Evolutionary conservation across 805 yeast species (phyloP), one percentile per base, ranked within the genome.

Genomic region (Komagataella populi): DNA sequence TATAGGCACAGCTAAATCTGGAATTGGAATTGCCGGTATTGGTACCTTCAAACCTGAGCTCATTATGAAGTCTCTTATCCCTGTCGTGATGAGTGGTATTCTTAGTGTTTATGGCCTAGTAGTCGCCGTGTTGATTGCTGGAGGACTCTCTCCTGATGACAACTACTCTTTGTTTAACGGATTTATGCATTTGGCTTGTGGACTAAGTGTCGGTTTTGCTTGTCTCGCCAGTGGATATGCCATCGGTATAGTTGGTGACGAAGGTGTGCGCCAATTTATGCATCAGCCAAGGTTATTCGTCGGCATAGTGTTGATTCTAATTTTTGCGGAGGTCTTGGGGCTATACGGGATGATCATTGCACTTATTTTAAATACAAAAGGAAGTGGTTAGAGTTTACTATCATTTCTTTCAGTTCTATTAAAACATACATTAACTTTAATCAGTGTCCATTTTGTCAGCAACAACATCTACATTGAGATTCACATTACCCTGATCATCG

Each of bases 261-360:
- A 96, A 53, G 99, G 99, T 79, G 98, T 91, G 53, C 87, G 98
- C 77, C 96, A 96, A 72, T 84, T 90, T 59, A 93, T 96, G 56
- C 97, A 90, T 71, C 99, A 91, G 74, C 97, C 97, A 68, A 86
- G 96, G 78, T 80, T 91, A 65, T 91, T 91, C 71, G 98, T 91
- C 58, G 98, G 98, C 70, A 91, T 91, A 95, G 87, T 91, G 75
- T 82, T 91, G 75, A 91, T 91, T 70, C 85, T 91, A 72, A 91
- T 91, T 88, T 91, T 91, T 74, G 96, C 97, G 57, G 99, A 91
- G 81, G 98, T 90, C 60, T 81, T 90, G 74, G 98, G 99, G 77
- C 83, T 93, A 61, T 66, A 90, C 65, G 98, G 98, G 51, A 87
- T 90, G 93, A 90, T 90, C 66, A 84, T 90, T 58, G 96, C 96